Conservation (phyloP, 2,329 filamentous ascomycete species). For the Colletotrichum filicis region DNA sequence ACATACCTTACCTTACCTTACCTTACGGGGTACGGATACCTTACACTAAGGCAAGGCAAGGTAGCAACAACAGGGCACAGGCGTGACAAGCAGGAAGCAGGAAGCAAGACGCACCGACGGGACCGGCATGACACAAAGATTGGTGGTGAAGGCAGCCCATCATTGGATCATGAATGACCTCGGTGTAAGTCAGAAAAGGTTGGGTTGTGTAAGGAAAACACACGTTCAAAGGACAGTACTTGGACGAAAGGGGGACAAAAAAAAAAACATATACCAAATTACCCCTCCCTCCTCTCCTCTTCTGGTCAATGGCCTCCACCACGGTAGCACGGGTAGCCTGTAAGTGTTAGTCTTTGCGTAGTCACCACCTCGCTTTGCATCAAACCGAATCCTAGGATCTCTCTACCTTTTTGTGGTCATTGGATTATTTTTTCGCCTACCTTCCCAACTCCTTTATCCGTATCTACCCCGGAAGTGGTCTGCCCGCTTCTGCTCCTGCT, state of each 20-base stretch:
- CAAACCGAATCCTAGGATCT: background rate
- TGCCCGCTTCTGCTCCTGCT: background rate
- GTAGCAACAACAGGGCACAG: background rate
- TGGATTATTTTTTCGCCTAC: background rate
- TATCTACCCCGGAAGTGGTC: background rate
- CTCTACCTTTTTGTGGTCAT: background rate
- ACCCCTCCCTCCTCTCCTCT: slow-evolving; percentile 8
- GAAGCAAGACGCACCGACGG: background rate
- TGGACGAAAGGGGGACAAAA: background rate
- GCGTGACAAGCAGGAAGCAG: no score
- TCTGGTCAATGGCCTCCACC: background rate
- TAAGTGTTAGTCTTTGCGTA: background rate
- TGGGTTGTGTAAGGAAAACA: background rate
- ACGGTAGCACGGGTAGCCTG: no score
- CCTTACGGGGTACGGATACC: no score
- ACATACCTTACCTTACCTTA: no score
- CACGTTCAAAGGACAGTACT: background rate
- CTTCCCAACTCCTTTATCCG: background rate
- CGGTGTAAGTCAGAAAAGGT: background rate
- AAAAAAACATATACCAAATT: background rate
- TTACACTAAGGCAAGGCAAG: no score
- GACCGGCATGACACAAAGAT: background rate
- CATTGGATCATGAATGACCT: background rate
- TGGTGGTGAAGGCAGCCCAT: background rate
- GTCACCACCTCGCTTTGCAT: background rate